Evolutionary conservation across 495 filamentous ascomycete genomes (phyloP), one percentile per base, ranked within the genome.

Genomic region (Podospora pseudopauciseta): DNA sequence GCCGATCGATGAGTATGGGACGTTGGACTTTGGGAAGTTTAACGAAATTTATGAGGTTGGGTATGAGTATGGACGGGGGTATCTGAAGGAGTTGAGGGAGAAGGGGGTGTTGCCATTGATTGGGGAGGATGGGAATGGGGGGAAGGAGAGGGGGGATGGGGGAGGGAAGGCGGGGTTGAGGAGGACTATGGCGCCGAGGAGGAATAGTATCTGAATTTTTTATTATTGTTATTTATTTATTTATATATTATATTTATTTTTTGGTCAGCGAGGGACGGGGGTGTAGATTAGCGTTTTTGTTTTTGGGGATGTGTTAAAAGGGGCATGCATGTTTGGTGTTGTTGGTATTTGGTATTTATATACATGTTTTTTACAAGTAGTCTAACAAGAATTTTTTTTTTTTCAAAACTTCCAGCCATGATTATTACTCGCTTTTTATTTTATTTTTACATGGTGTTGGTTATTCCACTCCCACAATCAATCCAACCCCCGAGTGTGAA

Each of bases 11-110:
- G 84, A 87, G 5, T 98, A 96, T 67, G 95, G 93, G 0, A 99
- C 95, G 7, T 79, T 99, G 63, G 96, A 98, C 58, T 99, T 99
- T 82, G 91, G 86, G 64, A 97, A 93, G 77, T 98, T 99, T 78
- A 93, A 97, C 68, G 95, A 98, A 82, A 97, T 99, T 67, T 97
- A 94, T 74, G 82, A 89, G 72, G 83, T 97, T 2, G 96, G 95
- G 3, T 97, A 96, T 76, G 80, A 85, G 39, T 98, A 89, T 80
- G 95, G 93, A 19, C 90, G 88, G 77, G 84, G 90, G 66, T 96
- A 88, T 78, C 77, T 99, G 56, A 86, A 84, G 32, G 82, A 87
- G 66, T 75, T 97, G 70, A 88, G 86, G 74, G 90, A 90, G 55
- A 81, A 94, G 74, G 95, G 94, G 0, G 82, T 89, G 27, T 76